Evolutionary conservation across 2,329 filamentous ascomycete species (phyloP), one percentile per base, ranked within the genome.

Genomic region (Alternaria gansuensis): DNA sequence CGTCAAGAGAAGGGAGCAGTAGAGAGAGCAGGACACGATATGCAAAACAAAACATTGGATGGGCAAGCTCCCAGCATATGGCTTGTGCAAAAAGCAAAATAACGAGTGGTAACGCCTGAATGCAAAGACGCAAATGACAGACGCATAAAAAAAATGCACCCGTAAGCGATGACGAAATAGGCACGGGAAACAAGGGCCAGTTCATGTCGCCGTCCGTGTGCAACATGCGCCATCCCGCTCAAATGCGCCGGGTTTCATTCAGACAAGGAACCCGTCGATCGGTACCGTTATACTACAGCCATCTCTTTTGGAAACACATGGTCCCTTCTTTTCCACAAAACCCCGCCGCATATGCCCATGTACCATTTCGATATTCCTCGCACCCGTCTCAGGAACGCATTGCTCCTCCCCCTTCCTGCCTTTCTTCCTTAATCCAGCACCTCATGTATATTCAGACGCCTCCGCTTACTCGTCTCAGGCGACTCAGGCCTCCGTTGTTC

Each of bases 391-490:
- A 51, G 41, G 45, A 40, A n/a, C 43, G 46, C 58, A 26, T 29
- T 14, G 17, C 51, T 21, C 14, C 49, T 51, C 36, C 66, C 31
- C 21, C 29, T 17, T 29, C 17, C 24, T 8, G 39, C 31, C 34
- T 46, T 14, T n/a, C 28, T n/a, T 13, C n/a, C 29, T 48, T 67
- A 77, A 62, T 75, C 72, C 34, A 78, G 62, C 45, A 78, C 69
- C 61, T 77, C 75, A 31, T 71, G 70, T 39, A 78, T 77, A 53
- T 77, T 77, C 51, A 78, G 54, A 34, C 75, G 69, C 43, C 75
- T 59, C 55, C 75, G 66, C 65, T 78, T 78, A 23, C 70, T 69
- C 4, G 60, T 67, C 31, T 75, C 73, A 9, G 74, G 72, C 28
- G 74, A 74, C 33, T 75, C 74, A 34, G 71, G 67, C 39, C 60